Conservation (phyloP, 306 rosid species). For the Cicer yamashitae region DNA sequence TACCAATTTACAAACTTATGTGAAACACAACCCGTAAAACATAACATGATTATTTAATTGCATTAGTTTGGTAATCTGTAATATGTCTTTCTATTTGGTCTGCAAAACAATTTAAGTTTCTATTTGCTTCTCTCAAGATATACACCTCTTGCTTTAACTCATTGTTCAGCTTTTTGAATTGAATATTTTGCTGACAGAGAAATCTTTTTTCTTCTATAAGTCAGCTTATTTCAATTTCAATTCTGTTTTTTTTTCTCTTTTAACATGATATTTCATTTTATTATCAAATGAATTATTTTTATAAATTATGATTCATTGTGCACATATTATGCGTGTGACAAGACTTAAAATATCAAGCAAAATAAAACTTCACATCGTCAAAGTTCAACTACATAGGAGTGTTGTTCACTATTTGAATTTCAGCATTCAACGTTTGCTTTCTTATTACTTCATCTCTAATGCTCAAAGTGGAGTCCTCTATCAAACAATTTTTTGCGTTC, state of each 20-base stretch:
- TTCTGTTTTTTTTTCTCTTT: slow-evolving; percentile 47
- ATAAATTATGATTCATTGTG: slow-evolving; percentile 2
- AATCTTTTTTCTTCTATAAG: slow-evolving; percentile 50
- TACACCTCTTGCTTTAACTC: slow-evolving; percentile 54
- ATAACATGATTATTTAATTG: slow-evolving; percentile 42
- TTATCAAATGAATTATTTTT: slow-evolving; percentile 28
- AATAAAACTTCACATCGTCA: slow-evolving; percentile 48
- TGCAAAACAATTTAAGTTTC: slow-evolving; percentile 29
- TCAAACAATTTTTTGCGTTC: not conserved
- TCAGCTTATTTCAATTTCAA: slow-evolving; percentile 44
- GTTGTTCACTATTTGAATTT: slow-evolving; percentile 6
- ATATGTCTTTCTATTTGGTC: slow-evolving; percentile 41
- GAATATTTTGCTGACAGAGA: slow-evolving; percentile 23
- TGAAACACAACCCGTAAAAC: too few relatives aligned
- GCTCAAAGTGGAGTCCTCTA: too few relatives aligned
- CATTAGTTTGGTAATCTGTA: slow-evolving; percentile 41
- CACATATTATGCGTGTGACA: slow-evolving; percentile 1
- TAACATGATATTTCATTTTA: slow-evolving; percentile 47
- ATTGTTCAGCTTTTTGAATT: slow-evolving; percentile 45
- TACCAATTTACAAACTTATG: too few relatives aligned
- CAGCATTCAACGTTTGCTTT: too few relatives aligned
- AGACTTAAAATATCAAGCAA: slow-evolving; percentile 23
- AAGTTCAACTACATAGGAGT: slow-evolving; percentile 30
- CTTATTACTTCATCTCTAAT: too few relatives aligned
- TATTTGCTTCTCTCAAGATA: slow-evolving; percentile 23